A percentile compares a stretch with the other conserved stretches of the same genome.
Evolutionary conservation across 768 basidiomycete species (phyloP).

Genomic region (Psilocybe sp.): DNA sequence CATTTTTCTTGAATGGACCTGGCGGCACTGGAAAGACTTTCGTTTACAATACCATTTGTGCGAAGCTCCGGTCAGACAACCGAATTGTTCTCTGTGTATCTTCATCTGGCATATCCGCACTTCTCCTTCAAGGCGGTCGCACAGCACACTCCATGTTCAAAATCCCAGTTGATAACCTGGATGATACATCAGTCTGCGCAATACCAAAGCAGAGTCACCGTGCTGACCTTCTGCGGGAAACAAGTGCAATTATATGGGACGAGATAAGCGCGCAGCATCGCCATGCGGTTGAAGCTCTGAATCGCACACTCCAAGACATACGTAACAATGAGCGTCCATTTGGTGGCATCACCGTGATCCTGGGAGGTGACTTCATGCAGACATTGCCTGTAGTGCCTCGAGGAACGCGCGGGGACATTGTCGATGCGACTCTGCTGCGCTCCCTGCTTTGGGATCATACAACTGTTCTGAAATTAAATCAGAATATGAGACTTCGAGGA

Average conservation of each 20-base stretch:
- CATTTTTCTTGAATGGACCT: slow-evolving; percentile 39
- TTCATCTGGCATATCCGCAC: slow-evolving; percentile 47
- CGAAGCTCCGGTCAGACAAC: slow-evolving; percentile 19
- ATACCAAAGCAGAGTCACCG: slow-evolving; percentile 29
- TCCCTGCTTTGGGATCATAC: slow-evolving; percentile 12
- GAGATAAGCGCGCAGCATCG: slow-evolving; percentile 37
- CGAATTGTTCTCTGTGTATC: slow-evolving; percentile 44
- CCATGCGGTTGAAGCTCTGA: slow-evolving; percentile 35
- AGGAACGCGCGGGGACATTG: slow-evolving; percentile 35
- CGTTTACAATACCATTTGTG: slow-evolving; percentile 33
- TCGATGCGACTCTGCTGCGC: slow-evolving; percentile 19
- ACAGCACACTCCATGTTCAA: slow-evolving; percentile 49
- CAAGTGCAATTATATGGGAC: slow-evolving; percentile 40
- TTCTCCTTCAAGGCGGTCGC: slow-evolving; percentile 38
- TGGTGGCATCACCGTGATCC: slow-evolving; percentile 43
- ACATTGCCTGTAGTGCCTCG: slow-evolving; percentile 39
- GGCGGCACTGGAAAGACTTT: slow-evolving; percentile 48
- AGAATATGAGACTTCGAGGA: slow-evolving; percentile 14
- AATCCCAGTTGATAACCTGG: slow-evolving; percentile 35
- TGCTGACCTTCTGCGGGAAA: slow-evolving; percentile 26
- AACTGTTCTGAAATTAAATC: background rate
- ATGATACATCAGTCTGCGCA: slow-evolving; percentile 18
- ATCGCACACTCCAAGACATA: slow-evolving; percentile 34
- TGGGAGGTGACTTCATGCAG: slow-evolving; percentile 50
- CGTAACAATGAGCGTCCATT: slow-evolving; percentile 25